Conservation (phyloP, 345 rosid genomes). For the Geranium brycei region DNA sequence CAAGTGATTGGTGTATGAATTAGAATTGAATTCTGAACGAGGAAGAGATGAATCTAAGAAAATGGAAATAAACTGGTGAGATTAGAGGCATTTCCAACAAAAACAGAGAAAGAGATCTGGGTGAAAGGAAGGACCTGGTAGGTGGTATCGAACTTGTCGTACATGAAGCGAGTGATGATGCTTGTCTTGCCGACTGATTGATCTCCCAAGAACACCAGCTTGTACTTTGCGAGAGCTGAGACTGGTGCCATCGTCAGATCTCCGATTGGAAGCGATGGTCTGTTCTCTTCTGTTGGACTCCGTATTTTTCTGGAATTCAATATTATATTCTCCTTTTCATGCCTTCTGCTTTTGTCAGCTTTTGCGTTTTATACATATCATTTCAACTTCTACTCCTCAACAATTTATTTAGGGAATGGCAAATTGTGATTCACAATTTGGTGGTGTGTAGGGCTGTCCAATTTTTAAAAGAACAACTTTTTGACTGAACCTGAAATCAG, state of each 20-base stretch:
- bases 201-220: slow-evolving; percentile 75
- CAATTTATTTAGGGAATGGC: too few species aligned
- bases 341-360: too few species aligned
- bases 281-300: neutral
- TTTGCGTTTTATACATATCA: too few species aligned
- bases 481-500: too few species aligned
- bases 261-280: neutral
- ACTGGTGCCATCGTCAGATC: slow-evolving; percentile 43
- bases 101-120: neutral
- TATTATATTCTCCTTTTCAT: too few species aligned
- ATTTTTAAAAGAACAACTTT: too few species aligned
- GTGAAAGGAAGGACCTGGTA: slow-evolving; percentile 37
- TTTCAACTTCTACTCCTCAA: too few species aligned
- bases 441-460: too few species aligned
- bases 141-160: slow-evolving; percentile 87
- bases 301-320: neutral
- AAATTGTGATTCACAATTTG: too few species aligned
- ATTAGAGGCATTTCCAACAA: slow-evolving; percentile 27
- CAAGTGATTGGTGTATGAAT: too few species aligned
- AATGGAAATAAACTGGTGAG: neutral
- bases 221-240: slow-evolving; percentile 75
- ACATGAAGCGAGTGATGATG: slow-evolving; percentile 93
- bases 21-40: neutral
- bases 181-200: slow-evolving; percentile 85
- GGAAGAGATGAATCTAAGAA: neutral